Evolutionary conservation across 345 rosid genomes (phyloP), one percentile per base, ranked within the genome.

Genomic region (Psidium friedrichsthalianum): DNA sequence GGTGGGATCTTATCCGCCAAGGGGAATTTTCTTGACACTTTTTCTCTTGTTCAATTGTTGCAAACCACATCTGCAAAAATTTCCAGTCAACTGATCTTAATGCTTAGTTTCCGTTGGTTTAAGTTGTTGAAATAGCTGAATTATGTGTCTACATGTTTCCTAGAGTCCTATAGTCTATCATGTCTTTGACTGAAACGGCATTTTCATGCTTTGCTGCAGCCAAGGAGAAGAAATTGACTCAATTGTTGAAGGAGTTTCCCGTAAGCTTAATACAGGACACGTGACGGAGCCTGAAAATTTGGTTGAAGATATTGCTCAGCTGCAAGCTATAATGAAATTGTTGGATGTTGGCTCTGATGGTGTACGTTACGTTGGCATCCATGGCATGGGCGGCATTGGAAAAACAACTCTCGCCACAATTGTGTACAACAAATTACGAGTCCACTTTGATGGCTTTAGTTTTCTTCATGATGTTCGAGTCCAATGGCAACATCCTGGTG

Each of bases 401-500:
- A 83, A 83, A 44, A 83, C 85, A 57, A 83, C 85, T 40, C 52
- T 83, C 12, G 51, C 59, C 20, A 82, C 24, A 12, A 1, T 61
- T 1, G 0, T 82, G 47, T 83, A 10, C 36, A 85, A 84, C 24
- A 84, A 83, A 81, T 24, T 91, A 12, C 32, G 83, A 0, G 6
- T 1, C 59, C 61, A 58, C 25, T 92, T 87, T 51, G 55, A 87
- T 82, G 82, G 84, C 0, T 82, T 88, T 40, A 58, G 83, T 44
- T 91, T 92, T 84, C 83, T 91, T 14, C 24, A 82, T 1, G 76
- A 89, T 6, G 87, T 91, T 40, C 84, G 90, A 82, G 88, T n/a
- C 6, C 36, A 36, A n/a, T 24, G 2, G 4, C 15, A 78, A 7
- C 3, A 16, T 7, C 27, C 0, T 29, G 74, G 1, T 51, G 58